phyloP scores from a whole-genome alignment of 768 basidiomycete genomes.

The Mycena belliarum region DNA sequence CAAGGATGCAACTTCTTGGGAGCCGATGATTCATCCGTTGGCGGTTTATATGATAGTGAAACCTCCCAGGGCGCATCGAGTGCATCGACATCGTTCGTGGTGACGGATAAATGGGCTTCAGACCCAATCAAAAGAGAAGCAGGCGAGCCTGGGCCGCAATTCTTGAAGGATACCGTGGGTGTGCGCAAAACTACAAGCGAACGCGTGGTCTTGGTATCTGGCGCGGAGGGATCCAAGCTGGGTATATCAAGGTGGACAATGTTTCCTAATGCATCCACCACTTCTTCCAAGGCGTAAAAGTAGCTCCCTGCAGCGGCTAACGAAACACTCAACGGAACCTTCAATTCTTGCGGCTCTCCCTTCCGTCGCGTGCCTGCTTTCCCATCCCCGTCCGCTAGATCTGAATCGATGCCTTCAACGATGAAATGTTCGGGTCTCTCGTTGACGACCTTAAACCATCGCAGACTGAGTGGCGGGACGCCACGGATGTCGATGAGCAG shows the following conservation, averaged over 20 bases:
- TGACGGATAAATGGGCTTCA: conserved; percentile 57
- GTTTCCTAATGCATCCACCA: conserved; percentile 85
- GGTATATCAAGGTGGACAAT: conserved; percentile 44
- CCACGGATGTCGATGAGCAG: conserved; percentile 68
- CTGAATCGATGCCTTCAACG: conserved; percentile 71
- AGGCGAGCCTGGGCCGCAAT: conserved; percentile 72
- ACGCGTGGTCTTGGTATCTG: conserved; percentile 51
- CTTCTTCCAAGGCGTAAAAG: conserved; percentile 74
- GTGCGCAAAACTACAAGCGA: conserved; percentile 71
- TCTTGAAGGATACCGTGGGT: conserved; percentile 70
- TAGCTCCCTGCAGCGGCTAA: conserved; percentile 67
- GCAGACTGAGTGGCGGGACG: conserved; percentile 74
- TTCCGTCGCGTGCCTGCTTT: conserved; percentile 20
- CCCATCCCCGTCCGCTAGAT: conserved; percentile 12
- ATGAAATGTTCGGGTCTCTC: conserved; percentile 68
- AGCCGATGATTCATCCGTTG: conserved; percentile 35
- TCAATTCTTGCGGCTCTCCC: conserved; percentile 53
- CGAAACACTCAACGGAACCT: conserved; percentile 67
- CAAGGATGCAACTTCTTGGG: conserved; percentile 55
- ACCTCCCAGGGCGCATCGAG: conserved; percentile 73
- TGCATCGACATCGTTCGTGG: conserved; percentile 53
- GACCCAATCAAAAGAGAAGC: conserved; percentile 71
- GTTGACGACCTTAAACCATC: conserved; percentile 73
- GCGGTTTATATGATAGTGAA: conserved; percentile 61
- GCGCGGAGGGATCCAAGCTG: conserved; percentile 24